phyloP scores from a whole-genome alignment of 352 stramenopile genomes.

The Phytopythium montanum region DNA sequence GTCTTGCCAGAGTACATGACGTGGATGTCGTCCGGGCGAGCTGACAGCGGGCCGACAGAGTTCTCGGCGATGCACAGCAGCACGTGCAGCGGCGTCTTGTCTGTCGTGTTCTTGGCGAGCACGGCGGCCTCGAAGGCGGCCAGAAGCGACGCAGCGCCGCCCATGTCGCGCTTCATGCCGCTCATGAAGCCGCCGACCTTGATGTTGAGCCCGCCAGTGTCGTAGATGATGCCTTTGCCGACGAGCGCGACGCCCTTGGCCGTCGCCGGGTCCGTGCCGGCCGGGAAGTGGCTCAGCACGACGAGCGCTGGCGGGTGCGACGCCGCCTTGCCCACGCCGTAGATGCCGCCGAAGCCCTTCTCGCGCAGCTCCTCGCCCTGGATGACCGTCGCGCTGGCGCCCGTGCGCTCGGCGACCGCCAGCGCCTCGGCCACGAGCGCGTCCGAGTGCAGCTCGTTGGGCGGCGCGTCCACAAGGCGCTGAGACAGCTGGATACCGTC shows the following conservation, averaged over 20 bases:
- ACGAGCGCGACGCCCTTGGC: slow-evolving; percentile 78
- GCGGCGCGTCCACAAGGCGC: slow-evolving; percentile 87
- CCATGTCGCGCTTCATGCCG: slow-evolving; percentile 95
- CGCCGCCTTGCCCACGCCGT: slow-evolving; percentile 90
- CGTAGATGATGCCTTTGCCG: slow-evolving; percentile 96
- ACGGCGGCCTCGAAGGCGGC: slow-evolving; percentile 78
- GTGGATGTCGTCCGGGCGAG: slow-evolving; percentile 94
- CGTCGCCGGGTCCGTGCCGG: slow-evolving; percentile 14
- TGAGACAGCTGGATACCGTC: slow-evolving; percentile 84
- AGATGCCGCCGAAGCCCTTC: slow-evolving; percentile 91
- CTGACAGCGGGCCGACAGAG: slow-evolving; percentile 84
- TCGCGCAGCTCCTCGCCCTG: slow-evolving; percentile 88
- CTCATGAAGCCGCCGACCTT: slow-evolving; percentile 89
- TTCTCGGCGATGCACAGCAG: slow-evolving; percentile 95
- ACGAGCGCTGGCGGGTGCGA: slow-evolving; percentile 87
- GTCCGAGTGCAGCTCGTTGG: slow-evolving; percentile 90
- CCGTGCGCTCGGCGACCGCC: slow-evolving; percentile 56
- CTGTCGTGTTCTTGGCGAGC: slow-evolving; percentile 85
- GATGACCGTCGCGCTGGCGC: slow-evolving; percentile 74
- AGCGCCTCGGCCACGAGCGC: slow-evolving; percentile 83
- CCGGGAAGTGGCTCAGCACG: slow-evolving; percentile 83
- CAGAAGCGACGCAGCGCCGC: slow-evolving; percentile 66
- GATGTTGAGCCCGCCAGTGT: slow-evolving; percentile 94
- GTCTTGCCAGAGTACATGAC: slow-evolving; percentile 94
- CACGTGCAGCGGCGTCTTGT: slow-evolving; percentile 81